These are phyloP conservation scores for Saccharomyces pastorianus DNA, from an alignment of 1,139 yeast genomes.

Conservation along the genomic window DNA sequence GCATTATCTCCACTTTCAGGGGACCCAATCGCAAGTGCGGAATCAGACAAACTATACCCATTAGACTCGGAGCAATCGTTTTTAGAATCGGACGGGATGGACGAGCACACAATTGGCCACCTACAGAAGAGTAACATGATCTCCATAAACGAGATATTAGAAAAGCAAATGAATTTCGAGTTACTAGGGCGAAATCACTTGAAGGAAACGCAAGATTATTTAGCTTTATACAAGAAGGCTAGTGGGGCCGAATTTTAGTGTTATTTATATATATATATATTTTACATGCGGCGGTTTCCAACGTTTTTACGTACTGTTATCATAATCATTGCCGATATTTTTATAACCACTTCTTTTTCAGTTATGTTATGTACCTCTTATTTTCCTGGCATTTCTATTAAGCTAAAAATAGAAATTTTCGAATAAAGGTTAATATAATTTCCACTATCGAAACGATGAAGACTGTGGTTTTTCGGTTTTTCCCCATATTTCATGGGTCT, in stretches of 20 bases:
- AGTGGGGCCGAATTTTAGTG: slow-evolving; percentile 12
- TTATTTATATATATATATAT: neutral
- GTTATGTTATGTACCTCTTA: neutral
- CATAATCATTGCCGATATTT: neutral
- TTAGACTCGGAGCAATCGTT: neutral
- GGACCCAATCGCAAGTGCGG: neutral
- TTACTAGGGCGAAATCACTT: slow-evolving; percentile 20
- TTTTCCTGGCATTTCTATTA: neutral
- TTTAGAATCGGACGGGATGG: neutral
- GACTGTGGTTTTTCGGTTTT: neutral
- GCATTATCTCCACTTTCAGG: slow-evolving; percentile 1
- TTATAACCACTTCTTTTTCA: neutral
- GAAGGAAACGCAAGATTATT: slow-evolving; percentile 26
- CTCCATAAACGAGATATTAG: neutral
- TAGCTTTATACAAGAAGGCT: slow-evolving; percentile 26
- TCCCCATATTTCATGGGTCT: no score
- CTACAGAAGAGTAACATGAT: neutral
- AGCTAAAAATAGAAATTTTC: neutral
- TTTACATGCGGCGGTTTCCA: neutral
- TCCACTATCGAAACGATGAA: neutral
- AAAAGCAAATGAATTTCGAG: slow-evolving; percentile 11
- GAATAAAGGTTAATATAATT: neutral
- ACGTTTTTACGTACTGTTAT: neutral
- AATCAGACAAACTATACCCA: neutral
- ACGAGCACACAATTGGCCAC: neutral